Evolutionary conservation across 352 stramenopile genomes (phyloP).

Genomic region (Phytophthora cajani): DNA sequence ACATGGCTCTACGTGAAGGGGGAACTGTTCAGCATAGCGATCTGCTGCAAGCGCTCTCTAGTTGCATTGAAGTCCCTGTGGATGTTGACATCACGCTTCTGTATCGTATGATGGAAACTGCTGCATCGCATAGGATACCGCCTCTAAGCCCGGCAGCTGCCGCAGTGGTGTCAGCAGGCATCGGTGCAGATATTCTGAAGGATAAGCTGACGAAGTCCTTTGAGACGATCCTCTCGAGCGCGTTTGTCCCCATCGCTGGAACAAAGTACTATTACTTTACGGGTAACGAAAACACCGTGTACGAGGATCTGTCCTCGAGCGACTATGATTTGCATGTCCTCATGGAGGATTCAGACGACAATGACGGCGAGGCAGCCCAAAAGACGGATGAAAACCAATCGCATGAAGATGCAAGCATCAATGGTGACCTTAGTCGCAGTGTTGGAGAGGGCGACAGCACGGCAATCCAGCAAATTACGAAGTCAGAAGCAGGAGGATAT

Average conservation of each 20-base stretch:
- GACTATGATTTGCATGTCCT: constrained; percentile 72
- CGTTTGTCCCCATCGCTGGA: constrained; percentile 69
- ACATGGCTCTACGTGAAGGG: constrained; percentile 80
- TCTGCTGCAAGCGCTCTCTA: constrained; percentile 86
- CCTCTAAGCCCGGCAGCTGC: constrained; percentile 40
- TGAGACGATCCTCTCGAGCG: constrained; percentile 62
- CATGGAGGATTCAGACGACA: constrained; percentile 67
- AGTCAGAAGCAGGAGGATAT: constrained; percentile 8
- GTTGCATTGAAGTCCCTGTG: constrained; percentile 83
- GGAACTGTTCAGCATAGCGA: constrained; percentile 83
- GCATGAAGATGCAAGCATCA: neutral
- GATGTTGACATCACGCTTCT: constrained; percentile 90
- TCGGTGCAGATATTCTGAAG: constrained; percentile 59
- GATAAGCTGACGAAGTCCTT: constrained; percentile 76
- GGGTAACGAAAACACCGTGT: constrained; percentile 59
- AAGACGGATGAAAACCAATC: constrained; percentile 16
- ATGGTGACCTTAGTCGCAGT: constrained; percentile 11
- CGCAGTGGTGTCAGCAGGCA: constrained; percentile 49
- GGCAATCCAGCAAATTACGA: constrained; percentile 1
- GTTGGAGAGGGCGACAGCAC: constrained; percentile 6
- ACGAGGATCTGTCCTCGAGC: constrained; percentile 63
- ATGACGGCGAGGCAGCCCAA: constrained; percentile 27
- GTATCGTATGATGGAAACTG: constrained; percentile 81
- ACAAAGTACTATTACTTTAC: constrained; percentile 90
- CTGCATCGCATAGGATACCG: constrained; percentile 32